Conservation (phyloP, 176 grass and related monocot species). For the Musa itinerans region DNA sequence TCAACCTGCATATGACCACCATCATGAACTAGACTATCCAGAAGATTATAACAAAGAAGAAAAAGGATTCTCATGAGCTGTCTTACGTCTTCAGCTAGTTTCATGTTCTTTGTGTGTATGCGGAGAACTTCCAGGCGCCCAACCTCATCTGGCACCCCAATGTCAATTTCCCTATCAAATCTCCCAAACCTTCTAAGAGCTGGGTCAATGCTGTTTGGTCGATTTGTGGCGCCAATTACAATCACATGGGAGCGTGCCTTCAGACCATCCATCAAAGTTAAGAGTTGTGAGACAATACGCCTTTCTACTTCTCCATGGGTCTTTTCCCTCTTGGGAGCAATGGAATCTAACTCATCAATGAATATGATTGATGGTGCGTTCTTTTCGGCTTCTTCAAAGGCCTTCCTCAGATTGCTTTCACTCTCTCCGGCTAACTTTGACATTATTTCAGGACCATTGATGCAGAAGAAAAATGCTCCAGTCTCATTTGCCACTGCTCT, state of each 20-base stretch:
- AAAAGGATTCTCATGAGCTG: no score
- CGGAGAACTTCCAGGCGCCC: no score
- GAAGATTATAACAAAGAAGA: no score
- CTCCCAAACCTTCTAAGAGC: constrained; percentile 30
- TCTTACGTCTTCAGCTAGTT: background rate
- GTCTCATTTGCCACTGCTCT: no score
- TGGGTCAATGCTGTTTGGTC: constrained; percentile 58
- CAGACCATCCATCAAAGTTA: constrained; percentile 51
- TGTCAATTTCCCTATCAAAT: no score
- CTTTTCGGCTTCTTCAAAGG: constrained; percentile 6
- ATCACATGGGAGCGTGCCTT: constrained; percentile 16
- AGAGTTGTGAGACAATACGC: constrained; percentile 52
- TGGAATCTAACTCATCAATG: constrained; percentile 55
- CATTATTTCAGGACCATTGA: background rate
- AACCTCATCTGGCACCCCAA: no score
- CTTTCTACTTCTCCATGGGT: no score
- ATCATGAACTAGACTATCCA: no score
- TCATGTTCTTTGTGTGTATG: no score
- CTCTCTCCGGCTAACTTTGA: constrained; percentile 54
- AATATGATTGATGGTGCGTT: background rate
- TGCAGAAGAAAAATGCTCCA: no score
- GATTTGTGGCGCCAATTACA: constrained; percentile 33
- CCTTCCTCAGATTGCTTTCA: constrained; percentile 52
- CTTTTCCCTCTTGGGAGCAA: constrained; percentile 23
- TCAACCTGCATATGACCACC: no score